Conservation (phyloP, 345 rosid genomes). For the Durio zibethinus region DNA sequence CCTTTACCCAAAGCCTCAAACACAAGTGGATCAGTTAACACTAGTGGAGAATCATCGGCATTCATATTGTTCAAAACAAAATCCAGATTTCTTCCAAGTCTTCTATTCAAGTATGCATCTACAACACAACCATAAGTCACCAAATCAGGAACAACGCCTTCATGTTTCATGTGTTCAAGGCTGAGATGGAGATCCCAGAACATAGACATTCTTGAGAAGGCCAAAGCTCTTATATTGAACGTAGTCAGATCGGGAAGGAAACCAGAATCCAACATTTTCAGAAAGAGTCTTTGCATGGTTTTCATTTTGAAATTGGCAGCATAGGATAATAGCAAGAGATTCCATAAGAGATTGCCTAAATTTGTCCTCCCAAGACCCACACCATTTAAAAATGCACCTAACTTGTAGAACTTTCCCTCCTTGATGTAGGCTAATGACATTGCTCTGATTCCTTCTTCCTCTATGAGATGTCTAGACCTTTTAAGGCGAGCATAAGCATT, state of each 20-base stretch:
- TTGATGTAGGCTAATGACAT: conserved; percentile 49
- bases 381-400: conserved; percentile 58
- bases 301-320: conserved; percentile 91
- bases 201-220: conserved; percentile 73
- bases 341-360: conserved; percentile 72
- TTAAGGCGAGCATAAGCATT: conserved; percentile 51
- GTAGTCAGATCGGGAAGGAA: conserved; percentile 73
- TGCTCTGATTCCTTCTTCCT: conserved; percentile 54
- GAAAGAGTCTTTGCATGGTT: conserved; percentile 73
- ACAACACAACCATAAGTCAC: conserved; percentile 78
- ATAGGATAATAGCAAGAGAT: conserved; percentile 63
- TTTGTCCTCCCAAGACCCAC: conserved; percentile 65
- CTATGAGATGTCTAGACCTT: conserved; percentile 49
- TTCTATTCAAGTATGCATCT: conserved; percentile 78
- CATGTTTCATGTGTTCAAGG: conserved; percentile 74
- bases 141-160: conserved; percentile 59
- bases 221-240: conserved; percentile 69
- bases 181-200: conserved; percentile 91
- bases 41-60: conserved; percentile 44
- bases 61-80: conserved; percentile 55
- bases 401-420: conserved; percentile 41
- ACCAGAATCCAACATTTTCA: conserved; percentile 55
- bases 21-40: conserved; percentile 54
- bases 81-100: conserved; percentile 62
- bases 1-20: conserved; percentile 82